Conservation (phyloP, 495 filamentous ascomycete species). For the Penicillium steckii region DNA sequence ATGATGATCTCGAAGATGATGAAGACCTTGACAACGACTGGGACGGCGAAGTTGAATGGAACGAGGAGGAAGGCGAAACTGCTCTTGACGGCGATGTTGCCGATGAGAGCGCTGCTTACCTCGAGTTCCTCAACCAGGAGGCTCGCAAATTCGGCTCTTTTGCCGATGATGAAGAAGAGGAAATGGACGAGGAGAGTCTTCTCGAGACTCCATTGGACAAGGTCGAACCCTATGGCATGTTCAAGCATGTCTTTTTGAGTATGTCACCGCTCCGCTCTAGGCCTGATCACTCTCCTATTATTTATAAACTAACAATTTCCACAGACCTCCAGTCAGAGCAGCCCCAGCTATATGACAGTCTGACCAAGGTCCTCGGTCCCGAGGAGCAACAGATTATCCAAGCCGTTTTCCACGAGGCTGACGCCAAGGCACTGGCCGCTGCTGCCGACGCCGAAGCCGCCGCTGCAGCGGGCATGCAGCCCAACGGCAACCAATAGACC, state of each 20-base stretch:
- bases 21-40: conserved; percentile 69
- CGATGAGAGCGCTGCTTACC: conserved; percentile 90
- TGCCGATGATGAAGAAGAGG: conserved; percentile 76
- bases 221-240: conserved; percentile 87
- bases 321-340: conserved; percentile 86
- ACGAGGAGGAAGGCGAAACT: conserved; percentile 59
- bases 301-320: conserved; percentile 16
- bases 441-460: conserved; percentile 40
- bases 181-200: conserved; percentile 86
- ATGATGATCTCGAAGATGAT: conserved; percentile 73
- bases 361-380: conserved; percentile 73
- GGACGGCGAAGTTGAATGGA: conserved; percentile 67
- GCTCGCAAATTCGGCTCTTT: conserved; percentile 78
- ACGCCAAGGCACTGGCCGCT: conserved; percentile 51
- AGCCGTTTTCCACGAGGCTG: conserved; percentile 77
- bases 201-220: conserved; percentile 93
- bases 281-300: neutral
- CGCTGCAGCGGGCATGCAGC: conserved; percentile 34
- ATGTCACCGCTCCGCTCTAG: conserved; percentile 51
- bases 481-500: conserved; percentile 39
- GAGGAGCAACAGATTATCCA: conserved; percentile 84
- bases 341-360: conserved; percentile 78
- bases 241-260: conserved; percentile 80
- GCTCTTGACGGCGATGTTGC: conserved; percentile 63
- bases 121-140: conserved; percentile 94